These are phyloP conservation scores for Fraxinus sp. DNA, from an alignment of 305 asterid species.

Conservation along the genomic window DNA sequence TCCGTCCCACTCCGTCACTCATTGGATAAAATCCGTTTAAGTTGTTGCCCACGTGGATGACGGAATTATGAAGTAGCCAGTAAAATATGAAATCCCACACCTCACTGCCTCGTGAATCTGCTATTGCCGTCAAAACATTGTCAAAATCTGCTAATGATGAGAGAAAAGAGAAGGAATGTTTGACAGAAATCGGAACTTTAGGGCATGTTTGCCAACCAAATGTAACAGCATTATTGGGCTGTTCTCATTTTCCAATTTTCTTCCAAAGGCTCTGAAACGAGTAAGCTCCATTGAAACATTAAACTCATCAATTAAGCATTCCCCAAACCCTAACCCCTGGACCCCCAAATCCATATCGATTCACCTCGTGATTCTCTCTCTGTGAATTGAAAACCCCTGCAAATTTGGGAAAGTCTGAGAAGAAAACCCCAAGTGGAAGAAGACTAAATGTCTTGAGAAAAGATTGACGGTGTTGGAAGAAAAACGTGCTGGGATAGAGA, in stretches of 20 bases:
- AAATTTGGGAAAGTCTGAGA: too few species aligned
- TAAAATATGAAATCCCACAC: too few species aligned
- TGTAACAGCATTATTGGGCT: slow-evolving; percentile 74
- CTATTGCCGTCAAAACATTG: slow-evolving; percentile 80
- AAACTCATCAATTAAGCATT: too few species aligned
- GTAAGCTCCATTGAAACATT: too few species aligned
- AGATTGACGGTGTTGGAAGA: slow-evolving; percentile 60
- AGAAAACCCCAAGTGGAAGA: background rate
- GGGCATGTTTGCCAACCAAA: slow-evolving; percentile 49
- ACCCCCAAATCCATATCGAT: too few species aligned
- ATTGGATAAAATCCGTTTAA: too few species aligned
- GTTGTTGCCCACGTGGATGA: too few species aligned
- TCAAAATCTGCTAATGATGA: slow-evolving; percentile 64
- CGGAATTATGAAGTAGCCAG: too few species aligned
- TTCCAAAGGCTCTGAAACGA: slow-evolving; percentile 62
- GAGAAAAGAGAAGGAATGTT: slow-evolving; percentile 81
- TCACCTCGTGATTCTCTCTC: too few species aligned
- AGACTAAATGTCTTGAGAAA: slow-evolving; percentile 54
- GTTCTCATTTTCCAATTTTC: slow-evolving; percentile 89
- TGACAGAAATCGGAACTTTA: slow-evolving; percentile 82
- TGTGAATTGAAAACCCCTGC: too few species aligned
- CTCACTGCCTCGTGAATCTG: background rate
- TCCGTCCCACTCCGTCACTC: too few species aligned
- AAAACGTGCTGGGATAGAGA: slow-evolving; percentile 57
- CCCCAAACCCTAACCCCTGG: too few species aligned